Evolutionary conservation across 768 basidiomycete species (phyloP).

Genomic region (Tulasnella sp.): DNA sequence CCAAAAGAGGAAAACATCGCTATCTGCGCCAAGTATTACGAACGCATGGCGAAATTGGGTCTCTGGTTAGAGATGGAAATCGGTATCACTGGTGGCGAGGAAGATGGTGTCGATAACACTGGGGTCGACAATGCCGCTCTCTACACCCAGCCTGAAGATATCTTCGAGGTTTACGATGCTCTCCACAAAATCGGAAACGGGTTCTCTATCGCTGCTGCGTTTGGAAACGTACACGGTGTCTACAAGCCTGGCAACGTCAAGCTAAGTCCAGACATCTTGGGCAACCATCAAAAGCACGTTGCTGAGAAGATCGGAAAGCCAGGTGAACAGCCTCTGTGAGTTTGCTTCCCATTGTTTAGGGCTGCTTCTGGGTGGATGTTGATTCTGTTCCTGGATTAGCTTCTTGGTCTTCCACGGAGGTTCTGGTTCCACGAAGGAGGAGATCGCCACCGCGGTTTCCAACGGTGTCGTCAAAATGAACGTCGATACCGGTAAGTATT

Average conservation of each 20-base stretch:
- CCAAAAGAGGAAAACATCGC: slow-evolving; percentile 80
- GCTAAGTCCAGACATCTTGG: slow-evolving; percentile 80
- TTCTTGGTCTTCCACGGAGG: slow-evolving; percentile 99
- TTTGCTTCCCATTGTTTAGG: slow-evolving; percentile 9
- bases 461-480: slow-evolving; percentile 99
- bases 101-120: slow-evolving; percentile 98
- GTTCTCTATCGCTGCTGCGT: slow-evolving; percentile 96
- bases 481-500: slow-evolving; percentile 62
- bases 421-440: slow-evolving; percentile 91
- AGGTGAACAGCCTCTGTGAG: slow-evolving; percentile 69
- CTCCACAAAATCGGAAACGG: slow-evolving; percentile 73
- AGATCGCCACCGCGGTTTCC: slow-evolving; percentile 81
- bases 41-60: slow-evolving; percentile 82
- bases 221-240: slow-evolving; percentile 98
- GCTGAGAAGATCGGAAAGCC: slow-evolving; percentile 52
- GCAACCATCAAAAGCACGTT: slow-evolving; percentile 77
- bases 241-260: slow-evolving; percentile 98
- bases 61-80: slow-evolving; percentile 99
- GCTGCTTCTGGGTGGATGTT: background rate
- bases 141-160: slow-evolving; percentile 96
- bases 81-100: slow-evolving; percentile 98
- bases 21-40: slow-evolving; percentile 87
- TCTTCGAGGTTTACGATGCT: slow-evolving; percentile 83
- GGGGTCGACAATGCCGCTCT: slow-evolving; percentile 83
- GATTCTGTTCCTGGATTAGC: slow-evolving; percentile 30